Conservation (phyloP, 352 stramenopile genomes). For the Albugo candida region DNA sequence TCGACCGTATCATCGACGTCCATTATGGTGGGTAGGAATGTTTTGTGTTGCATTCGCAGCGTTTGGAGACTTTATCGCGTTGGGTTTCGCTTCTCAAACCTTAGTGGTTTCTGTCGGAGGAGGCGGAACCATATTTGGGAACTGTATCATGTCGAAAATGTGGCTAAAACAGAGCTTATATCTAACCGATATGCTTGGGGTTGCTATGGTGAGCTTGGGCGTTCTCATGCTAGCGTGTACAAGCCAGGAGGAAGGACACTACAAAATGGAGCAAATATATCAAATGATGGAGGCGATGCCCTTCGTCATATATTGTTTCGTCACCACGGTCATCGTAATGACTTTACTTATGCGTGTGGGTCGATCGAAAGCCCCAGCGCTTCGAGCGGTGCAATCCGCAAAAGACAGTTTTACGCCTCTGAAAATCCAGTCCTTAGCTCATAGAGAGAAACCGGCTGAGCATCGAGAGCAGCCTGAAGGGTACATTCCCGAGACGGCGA, state of each 20-base stretch:
- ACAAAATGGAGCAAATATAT: slow-evolving; percentile 77
- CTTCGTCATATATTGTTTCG: slow-evolving; percentile 68
- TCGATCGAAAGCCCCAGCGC: slow-evolving; percentile 54
- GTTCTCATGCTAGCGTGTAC: slow-evolving; percentile 58
- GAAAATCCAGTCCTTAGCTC: slow-evolving; percentile 1
- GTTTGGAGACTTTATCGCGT: slow-evolving; percentile 71
- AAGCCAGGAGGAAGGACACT: slow-evolving; percentile 51
- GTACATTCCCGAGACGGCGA: not conserved
- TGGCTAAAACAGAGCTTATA: slow-evolving; percentile 77
- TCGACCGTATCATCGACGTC: slow-evolving; percentile 62
- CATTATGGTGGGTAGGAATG: slow-evolving; percentile 80
- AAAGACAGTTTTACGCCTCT: not conserved
- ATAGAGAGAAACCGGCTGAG: too few species aligned
- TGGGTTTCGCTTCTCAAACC: slow-evolving; percentile 78
- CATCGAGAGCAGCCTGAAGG: too few species aligned
- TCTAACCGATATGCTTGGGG: slow-evolving; percentile 61
- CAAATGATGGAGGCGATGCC: slow-evolving; percentile 51
- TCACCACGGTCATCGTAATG: slow-evolving; percentile 66
- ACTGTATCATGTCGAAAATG: slow-evolving; percentile 70
- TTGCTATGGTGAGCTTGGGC: slow-evolving; percentile 49
- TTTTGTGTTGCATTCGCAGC: slow-evolving; percentile 65
- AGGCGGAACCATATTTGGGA: slow-evolving; percentile 66
- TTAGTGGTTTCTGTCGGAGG: slow-evolving; percentile 64
- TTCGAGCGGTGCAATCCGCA: slow-evolving; percentile 19
- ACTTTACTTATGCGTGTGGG: slow-evolving; percentile 64